These are phyloP conservation scores for Trichoderma asperelloides DNA, from an alignment of 495 filamentous ascomycete genomes.

Conservation along the genomic window DNA sequence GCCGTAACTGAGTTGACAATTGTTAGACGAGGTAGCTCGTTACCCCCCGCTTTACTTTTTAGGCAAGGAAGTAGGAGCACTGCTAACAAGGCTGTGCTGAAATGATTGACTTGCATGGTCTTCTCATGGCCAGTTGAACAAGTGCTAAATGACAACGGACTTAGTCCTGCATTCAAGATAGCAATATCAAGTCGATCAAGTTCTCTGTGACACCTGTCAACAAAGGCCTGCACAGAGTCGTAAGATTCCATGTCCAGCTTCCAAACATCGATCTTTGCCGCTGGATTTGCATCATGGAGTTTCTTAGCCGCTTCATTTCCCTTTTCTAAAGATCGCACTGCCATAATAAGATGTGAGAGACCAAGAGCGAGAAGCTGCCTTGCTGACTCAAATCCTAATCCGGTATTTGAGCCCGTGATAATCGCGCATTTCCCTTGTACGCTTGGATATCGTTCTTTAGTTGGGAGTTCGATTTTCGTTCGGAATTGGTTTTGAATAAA, in stretches of 20 bases:
- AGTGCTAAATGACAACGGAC: not conserved
- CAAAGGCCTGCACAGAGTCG: slow-evolving; percentile 31
- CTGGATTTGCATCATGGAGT: not conserved
- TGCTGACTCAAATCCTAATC: slow-evolving; percentile 44
- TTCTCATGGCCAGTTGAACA: not conserved
- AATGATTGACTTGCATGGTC: not conserved
- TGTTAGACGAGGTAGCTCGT: not conserved
- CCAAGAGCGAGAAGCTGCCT: slow-evolving; percentile 37
- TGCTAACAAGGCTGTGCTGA: not conserved
- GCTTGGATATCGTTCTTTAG: too few relatives aligned
- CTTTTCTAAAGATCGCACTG: slow-evolving; percentile 39
- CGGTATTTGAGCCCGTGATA: slow-evolving; percentile 45
- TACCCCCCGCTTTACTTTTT: not conserved
- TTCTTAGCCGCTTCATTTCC: slow-evolving; percentile 31
- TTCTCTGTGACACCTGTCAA: slow-evolving; percentile 15
- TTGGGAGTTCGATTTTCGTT: slow-evolving; percentile 11
- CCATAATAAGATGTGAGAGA: slow-evolving; percentile 44
- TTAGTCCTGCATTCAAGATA: slow-evolving; percentile 37
- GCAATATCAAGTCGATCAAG: slow-evolving; percentile 31
- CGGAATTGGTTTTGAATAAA: not conserved
- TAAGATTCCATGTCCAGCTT: slow-evolving; percentile 37
- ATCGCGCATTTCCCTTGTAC: slow-evolving; percentile 33
- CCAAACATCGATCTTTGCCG: slow-evolving; percentile 33
- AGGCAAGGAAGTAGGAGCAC: not conserved
- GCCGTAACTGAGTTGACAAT: not conserved